phyloP scores from a whole-genome alignment of 441 rosid species.

The Aleurites moluccanus region DNA sequence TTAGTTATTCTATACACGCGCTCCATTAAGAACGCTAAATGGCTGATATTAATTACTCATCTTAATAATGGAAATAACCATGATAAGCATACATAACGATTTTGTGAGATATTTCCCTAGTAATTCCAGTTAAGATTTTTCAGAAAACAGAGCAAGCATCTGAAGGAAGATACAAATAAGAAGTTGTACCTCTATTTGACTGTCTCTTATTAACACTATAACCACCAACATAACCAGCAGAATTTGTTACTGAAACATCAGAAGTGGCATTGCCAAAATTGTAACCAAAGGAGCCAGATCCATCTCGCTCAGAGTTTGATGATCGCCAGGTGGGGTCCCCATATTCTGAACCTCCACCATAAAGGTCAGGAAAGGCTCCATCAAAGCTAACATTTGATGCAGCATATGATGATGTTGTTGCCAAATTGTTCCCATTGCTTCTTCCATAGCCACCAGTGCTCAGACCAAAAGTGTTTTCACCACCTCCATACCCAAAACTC shows the following conservation, averaged over 20 bases:
- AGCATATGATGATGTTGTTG: slow-evolving; percentile 58
- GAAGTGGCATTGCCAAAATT: slow-evolving; percentile 68
- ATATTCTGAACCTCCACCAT: slow-evolving; percentile 62
- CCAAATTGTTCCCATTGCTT: slow-evolving; percentile 52
- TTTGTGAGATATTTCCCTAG: not conserved
- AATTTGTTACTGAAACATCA: slow-evolving; percentile 64
- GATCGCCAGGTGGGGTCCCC: slow-evolving; percentile 75
- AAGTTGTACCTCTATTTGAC: slow-evolving; percentile 73
- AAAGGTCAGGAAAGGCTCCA: slow-evolving; percentile 59
- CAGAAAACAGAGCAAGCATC: slow-evolving; percentile 13
- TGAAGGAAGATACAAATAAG: slow-evolving; percentile 20
- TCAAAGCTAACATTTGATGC: slow-evolving; percentile 70
- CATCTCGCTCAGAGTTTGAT: slow-evolving; percentile 57
- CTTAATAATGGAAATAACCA: not conserved
- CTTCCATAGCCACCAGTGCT: slow-evolving; percentile 74
- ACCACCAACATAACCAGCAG: slow-evolving; percentile 86
- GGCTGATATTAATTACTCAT: not conserved
- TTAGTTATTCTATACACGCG: not conserved
- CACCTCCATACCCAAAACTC: slow-evolving; percentile 70
- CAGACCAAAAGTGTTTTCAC: slow-evolving; percentile 59
- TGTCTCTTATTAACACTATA: slow-evolving; percentile 88
- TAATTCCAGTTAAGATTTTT: not conserved
- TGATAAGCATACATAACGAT: slow-evolving; percentile 6
- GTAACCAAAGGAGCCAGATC: slow-evolving; percentile 64
- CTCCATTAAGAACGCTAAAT: not conserved